Evolutionary conservation across 352 stramenopile genomes (phyloP), one percentile per base, ranked within the genome.

Genomic region (Pythium chondricola): DNA sequence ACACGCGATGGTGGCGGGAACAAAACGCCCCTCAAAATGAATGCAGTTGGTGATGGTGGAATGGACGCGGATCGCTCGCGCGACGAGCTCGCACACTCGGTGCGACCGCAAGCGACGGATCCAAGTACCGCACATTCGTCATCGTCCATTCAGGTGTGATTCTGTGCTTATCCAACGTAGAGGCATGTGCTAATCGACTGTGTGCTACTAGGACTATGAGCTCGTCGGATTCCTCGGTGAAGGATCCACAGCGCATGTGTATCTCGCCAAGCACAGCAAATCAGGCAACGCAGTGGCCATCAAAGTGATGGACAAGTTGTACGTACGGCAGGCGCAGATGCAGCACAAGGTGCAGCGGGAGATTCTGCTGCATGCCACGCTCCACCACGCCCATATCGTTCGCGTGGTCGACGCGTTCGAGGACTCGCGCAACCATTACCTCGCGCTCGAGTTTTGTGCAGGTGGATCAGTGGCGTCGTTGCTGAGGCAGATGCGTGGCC

Each of bases 241-340:
- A 49, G 80, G 80, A 11, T 77, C 80, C 20, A 88, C 80, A 7
- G 80, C 80, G 22, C 77, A 92, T 31, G 74, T 92, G 35, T 89
- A 92, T 63, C 47, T 85, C 32, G 80, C 80, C 13, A 52, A 78
- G 27, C 67, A 70, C 53, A 18, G 36, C 27, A 21, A 17, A 0
- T 52, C 67, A n/a, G 39, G 48, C n/a, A 67, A 65, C 1, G 50
- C 50, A 21, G 70, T 90, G n/a, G 82, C 78, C 14, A 82, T 93
- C 52, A 88, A 93, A 67, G 75, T 88, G 44, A 73, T 93, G 33
- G 82, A 93, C 61, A 90, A 93, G 57, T 60, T 90, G 33, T 41
- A 84, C 30, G 60, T 83, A 22, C 65, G 65, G 17, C 78, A 82
- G 41, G 61, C 74, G 39, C 62, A 85, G 36, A 55, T 87, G 25